Evolutionary conservation across 352 stramenopile species (phyloP).

Genomic region (Globisporangium okanoganense): DNA sequence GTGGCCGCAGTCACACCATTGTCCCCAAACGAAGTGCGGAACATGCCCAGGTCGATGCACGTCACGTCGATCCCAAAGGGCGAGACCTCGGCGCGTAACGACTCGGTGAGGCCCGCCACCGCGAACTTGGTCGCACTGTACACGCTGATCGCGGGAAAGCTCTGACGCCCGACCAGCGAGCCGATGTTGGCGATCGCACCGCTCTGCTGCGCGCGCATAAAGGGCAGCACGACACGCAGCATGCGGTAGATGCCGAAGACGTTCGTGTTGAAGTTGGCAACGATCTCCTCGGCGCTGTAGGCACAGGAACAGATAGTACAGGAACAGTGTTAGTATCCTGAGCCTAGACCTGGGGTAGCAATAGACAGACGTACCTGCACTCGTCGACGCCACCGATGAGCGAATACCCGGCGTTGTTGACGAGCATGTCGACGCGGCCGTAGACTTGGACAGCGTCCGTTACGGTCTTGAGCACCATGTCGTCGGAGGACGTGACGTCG

Average conservation of each 20-base stretch:
- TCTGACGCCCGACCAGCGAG: conserved; percentile 29
- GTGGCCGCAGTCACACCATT: conserved; percentile 19
- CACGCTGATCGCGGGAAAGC: conserved; percentile 24
- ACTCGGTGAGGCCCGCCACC: conserved; percentile 29
- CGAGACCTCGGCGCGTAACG: conserved; percentile 28
- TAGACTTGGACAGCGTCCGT: conserved; percentile 12
- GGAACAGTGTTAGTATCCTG: neutral
- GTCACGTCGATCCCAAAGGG: conserved; percentile 37
- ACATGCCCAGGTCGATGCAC: conserved; percentile 32
- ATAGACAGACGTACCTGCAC: neutral
- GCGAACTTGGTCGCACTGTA: conserved; percentile 44
- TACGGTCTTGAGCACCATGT: conserved; percentile 21
- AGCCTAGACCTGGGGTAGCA: neutral
- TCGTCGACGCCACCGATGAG: conserved; percentile 19
- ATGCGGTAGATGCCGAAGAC: conserved; percentile 38
- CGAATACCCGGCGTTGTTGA: conserved; percentile 41
- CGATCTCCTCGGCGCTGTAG: conserved; percentile 27
- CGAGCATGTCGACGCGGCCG: conserved; percentile 33
- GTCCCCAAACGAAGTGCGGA: conserved; percentile 31
- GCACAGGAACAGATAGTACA: neutral
- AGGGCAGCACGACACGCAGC: conserved; percentile 29
- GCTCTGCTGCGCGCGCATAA: conserved; percentile 30
- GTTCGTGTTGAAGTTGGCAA: conserved; percentile 39
- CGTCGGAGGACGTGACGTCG: conserved; percentile 27
- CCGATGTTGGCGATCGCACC: conserved; percentile 43